Conservation (phyloP, 306 rosid species). For the Luffa aegyptiaca region DNA sequence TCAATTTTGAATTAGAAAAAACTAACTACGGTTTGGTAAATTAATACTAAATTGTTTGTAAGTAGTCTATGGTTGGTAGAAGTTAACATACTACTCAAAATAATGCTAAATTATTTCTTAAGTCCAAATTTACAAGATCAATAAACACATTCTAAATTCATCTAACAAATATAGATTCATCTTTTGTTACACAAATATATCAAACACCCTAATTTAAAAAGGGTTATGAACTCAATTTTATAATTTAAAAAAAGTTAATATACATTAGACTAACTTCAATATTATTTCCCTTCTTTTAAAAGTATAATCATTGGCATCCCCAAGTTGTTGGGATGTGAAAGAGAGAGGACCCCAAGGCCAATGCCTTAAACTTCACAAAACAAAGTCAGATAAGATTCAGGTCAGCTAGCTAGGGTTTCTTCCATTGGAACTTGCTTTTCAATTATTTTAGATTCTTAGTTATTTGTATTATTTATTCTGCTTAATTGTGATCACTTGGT, state of each 20-base stretch:
- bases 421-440: background rate
- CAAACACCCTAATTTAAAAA: background rate
- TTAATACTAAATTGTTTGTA: too few species aligned
- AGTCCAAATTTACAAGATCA: too few species aligned
- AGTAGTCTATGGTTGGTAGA: too few species aligned
- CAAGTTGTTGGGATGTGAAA: background rate
- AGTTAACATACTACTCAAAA: too few species aligned
- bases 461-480: background rate
- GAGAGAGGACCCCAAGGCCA: background rate
- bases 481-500: background rate
- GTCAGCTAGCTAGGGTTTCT: background rate
- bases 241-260: background rate
- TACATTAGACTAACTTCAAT: background rate
- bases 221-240: background rate
- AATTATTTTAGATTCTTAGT: background rate
- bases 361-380: slow-evolving; percentile 5
- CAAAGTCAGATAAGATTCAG: background rate
- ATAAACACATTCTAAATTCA: background rate
- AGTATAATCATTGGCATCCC: background rate
- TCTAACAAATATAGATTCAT: background rate
- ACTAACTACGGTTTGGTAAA: too few species aligned
- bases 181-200: background rate
- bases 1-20: too few species aligned
- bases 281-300: background rate
- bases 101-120: too few species aligned